A percentile compares a stretch with the other conserved stretches of the same genome.
phyloP scores from a whole-genome alignment of 257 asterid species.

The Plectranthus barbatus region DNA sequence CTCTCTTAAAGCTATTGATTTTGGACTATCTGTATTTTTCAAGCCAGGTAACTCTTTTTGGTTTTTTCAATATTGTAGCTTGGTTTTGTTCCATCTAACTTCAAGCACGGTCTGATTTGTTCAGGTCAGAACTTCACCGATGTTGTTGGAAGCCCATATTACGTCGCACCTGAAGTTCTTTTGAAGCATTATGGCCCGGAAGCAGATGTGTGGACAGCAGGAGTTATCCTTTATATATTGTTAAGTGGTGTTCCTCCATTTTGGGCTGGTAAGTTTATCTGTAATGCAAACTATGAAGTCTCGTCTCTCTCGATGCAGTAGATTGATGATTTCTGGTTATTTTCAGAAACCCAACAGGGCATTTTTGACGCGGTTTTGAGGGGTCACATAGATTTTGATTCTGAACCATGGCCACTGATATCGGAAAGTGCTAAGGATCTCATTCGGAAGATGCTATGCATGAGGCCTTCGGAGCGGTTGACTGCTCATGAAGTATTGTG shows the following conservation, averaged over 20 bases:
- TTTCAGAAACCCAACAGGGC: constrained; percentile 37
- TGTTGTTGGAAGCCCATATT: constrained; percentile 97
- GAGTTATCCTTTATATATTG: constrained; percentile 85
- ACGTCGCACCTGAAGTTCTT: constrained; percentile 97
- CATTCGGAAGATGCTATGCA: constrained; percentile 46
- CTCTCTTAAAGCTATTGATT: constrained; percentile 93
- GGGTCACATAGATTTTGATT: constrained; percentile 35
- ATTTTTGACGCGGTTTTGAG: constrained; percentile 34
- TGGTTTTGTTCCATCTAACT: constrained; percentile 1
- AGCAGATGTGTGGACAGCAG: constrained; percentile 99
- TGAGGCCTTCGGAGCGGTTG: constrained; percentile 67
- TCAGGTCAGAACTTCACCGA: constrained; percentile 89
- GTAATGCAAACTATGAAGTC: neutral
- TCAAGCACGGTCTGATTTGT: constrained; percentile 3
- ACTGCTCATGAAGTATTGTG: constrained; percentile 89
- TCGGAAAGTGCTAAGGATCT: constrained; percentile 39
- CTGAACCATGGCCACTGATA: constrained; percentile 41
- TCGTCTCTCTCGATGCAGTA: neutral
- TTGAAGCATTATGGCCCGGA: constrained; percentile 85
- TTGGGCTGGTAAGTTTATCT: constrained; percentile 77
- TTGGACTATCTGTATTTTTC: constrained; percentile 93
- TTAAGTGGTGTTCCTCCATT: constrained; percentile 97
- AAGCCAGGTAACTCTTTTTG: constrained; percentile 57
- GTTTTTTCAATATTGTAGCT: constrained; percentile 1
- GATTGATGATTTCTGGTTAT: constrained; percentile 20